These are phyloP conservation scores for Alternaria gansuensis DNA, from an alignment of 2,329 filamentous ascomycete species.

Conservation along the genomic window DNA sequence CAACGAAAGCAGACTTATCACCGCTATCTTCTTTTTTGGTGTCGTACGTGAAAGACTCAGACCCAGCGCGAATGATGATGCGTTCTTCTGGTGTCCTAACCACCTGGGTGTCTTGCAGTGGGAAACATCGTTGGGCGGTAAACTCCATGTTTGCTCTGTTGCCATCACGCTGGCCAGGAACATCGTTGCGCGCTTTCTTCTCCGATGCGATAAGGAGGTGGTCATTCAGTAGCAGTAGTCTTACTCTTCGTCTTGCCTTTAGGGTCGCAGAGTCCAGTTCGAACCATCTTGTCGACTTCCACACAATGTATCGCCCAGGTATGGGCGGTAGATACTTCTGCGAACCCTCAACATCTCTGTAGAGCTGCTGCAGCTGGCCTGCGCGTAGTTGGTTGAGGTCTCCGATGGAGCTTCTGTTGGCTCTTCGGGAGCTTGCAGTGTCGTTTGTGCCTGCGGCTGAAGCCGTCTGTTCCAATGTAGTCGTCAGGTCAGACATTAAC, in stretches of 20 bases:
- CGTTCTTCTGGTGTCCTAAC: conserved; percentile 73
- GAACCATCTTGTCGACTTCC: conserved; percentile 93
- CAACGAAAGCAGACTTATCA: conserved; percentile 81
- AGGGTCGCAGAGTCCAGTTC: conserved; percentile 97
- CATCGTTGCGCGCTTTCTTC: conserved; percentile 87
- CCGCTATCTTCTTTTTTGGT: conserved; percentile 81
- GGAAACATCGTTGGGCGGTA: conserved; percentile 94
- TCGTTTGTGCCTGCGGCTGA: conserved; percentile 52
- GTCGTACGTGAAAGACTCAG: conserved; percentile 93
- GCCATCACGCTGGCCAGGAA: conserved; percentile 57
- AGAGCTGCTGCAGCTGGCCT: conserved; percentile 77
- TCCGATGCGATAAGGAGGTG: conserved; percentile 92
- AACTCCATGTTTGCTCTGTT: conserved; percentile 67
- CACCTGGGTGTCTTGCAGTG: conserved; percentile 89
- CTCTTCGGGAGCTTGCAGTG: conserved; percentile 58
- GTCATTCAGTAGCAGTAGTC: conserved; percentile 92
- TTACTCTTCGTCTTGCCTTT: conserved; percentile 88
- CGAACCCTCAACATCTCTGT: conserved; percentile 96
- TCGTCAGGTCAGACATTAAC: conserved; percentile 87
- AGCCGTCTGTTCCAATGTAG: conserved; percentile 58
- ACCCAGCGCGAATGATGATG: conserved; percentile 88
- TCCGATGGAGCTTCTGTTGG: conserved; percentile 87
- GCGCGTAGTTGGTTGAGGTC: conserved; percentile 75
- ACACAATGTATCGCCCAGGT: conserved; percentile 89
- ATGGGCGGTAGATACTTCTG: conserved; percentile 95